Percentiles rank a stretch among this genome's conserved stretches.
These are phyloP conservation scores for Phanerochaete carnosa DNA, from an alignment of 768 basidiomycete genomes.

Conservation along the genomic window DNA sequence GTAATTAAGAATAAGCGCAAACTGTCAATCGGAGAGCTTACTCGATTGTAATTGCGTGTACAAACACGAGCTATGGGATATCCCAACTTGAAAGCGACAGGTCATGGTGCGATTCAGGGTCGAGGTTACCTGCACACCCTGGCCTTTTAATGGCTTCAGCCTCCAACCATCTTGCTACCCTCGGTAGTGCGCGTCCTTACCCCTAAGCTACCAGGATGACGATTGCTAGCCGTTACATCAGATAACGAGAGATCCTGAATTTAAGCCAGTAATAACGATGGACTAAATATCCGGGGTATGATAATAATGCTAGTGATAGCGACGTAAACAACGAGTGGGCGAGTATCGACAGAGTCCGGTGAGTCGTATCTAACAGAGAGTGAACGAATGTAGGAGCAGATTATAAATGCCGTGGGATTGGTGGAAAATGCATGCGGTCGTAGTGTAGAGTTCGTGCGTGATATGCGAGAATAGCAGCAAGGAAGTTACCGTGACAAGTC, in stretches of 20 bases:
- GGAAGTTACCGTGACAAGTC: not conserved
- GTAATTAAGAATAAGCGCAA: not conserved
- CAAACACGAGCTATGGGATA: not conserved
- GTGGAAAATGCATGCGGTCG: conserved; percentile 4
- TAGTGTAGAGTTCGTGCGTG: conserved; percentile 9
- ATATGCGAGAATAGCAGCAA: not conserved
- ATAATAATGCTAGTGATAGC: not conserved
- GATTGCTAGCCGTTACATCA: too few species aligned
- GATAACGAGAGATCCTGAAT: not conserved
- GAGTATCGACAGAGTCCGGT: not conserved
- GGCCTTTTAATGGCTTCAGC: too few species aligned
- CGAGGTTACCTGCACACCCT: too few species aligned
- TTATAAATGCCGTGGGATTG: not conserved
- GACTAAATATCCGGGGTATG: conserved; percentile 1
- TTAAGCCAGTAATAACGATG: not conserved
- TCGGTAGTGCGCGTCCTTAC: too few species aligned
- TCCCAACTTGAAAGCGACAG: too few species aligned
- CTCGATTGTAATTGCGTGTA: not conserved
- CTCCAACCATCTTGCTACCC: too few species aligned
- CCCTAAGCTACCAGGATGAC: too few species aligned
- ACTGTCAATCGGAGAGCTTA: too few species aligned
- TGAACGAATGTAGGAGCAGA: conserved; percentile 6
- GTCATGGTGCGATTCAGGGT: too few species aligned
- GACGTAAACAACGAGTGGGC: not conserved
- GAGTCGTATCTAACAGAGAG: not conserved